Evolutionary conservation across 495 filamentous ascomycete genomes (phyloP), one percentile per base, ranked within the genome.

Genomic region (Chaetomidium leptoderma): DNA sequence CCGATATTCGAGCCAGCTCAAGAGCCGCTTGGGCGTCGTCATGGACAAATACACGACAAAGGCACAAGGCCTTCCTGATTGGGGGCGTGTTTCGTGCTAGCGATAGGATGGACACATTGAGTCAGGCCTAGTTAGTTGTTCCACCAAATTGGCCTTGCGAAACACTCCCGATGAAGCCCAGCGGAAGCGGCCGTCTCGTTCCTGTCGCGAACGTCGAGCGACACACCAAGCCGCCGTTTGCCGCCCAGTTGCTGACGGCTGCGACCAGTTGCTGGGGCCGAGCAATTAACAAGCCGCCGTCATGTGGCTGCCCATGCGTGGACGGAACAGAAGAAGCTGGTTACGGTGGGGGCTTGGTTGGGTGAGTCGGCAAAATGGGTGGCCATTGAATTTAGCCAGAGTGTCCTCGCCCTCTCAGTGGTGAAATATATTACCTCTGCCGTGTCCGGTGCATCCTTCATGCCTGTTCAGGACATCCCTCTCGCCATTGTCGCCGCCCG

Each of bases 301-400:
- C 63, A 66, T 69, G 69, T 64, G 59, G 65, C 55, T 55, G 51
- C 29, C 45, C 17, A n/a, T 30, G 51, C 45, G 53, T 62, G 55
- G 60, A 57, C 46, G 43, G 61, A 42, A 51, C 52, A 24, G 35
- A 10, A 58, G 58, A 57, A 53, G 29, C 55, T 60, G 55, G 45
- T 30, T 11, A 49, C 39, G 44, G 62, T 36, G 59, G 30, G 30
- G 21, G 46, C 51, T 62, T 64, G 58, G 59, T 62, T 63, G 56
- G 50, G 57, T 58, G 57, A 54, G 49, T 55, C 65, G 69, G 67
- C 63, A 72, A 66, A 70, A 72, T 58, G 26, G 53, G 51, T 21
- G 40, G 62, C 52, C 53, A 32, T 59, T 36, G 59, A 56, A 61
- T 72, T 72, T 72, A 72, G 63, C 69, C 69, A 70, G 61, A 70